phyloP scores from a whole-genome alignment of 2,329 filamentous ascomycete genomes.

The Ophiostoma australiae region DNA sequence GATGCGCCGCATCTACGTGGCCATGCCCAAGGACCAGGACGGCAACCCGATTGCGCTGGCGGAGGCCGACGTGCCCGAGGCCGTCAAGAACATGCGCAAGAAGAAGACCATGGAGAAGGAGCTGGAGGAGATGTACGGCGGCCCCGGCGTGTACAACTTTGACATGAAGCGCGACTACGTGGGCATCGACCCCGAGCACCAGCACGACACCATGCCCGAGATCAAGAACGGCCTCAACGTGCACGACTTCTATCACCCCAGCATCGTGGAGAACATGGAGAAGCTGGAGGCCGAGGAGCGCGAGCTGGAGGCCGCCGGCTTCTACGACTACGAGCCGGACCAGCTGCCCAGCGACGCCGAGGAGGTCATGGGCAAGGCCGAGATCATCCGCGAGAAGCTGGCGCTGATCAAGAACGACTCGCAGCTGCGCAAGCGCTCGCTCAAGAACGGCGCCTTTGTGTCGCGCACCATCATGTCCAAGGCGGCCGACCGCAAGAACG shows the following conservation, averaged over 20 bases:
- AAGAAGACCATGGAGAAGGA: conserved; percentile 69
- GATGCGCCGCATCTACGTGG: conserved; percentile 91
- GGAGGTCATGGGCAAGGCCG: conserved; percentile 84
- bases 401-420: conserved; percentile 88
- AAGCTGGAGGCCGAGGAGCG: conserved; percentile 95
- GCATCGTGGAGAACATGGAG: conserved; percentile 88
- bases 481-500: conserved; percentile 54
- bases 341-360: conserved; percentile 76
- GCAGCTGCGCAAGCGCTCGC: conserved; percentile 79
- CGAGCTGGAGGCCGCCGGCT: conserved; percentile 82
- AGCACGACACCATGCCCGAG: conserved; percentile 92
- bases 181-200: conserved; percentile 86
- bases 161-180: conserved; percentile 86
- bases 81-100: conserved; percentile 66
- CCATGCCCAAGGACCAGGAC: conserved; percentile 55
- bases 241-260: conserved; percentile 93
- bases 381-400: conserved; percentile 92
- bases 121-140: conserved; percentile 84
- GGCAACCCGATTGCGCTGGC: conserved; percentile 45
- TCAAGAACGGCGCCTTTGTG: conserved; percentile 95
- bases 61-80: conserved; percentile 85
- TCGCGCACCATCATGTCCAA: conserved; percentile 60
- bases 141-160: conserved; percentile 92
- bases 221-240: conserved; percentile 94
- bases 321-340: conserved; percentile 78